Percentiles rank a stretch among this genome's conserved stretches.
phyloP scores from a whole-genome alignment of 2,329 filamentous ascomycete species.

The Zymoseptoria ardabiliae region DNA sequence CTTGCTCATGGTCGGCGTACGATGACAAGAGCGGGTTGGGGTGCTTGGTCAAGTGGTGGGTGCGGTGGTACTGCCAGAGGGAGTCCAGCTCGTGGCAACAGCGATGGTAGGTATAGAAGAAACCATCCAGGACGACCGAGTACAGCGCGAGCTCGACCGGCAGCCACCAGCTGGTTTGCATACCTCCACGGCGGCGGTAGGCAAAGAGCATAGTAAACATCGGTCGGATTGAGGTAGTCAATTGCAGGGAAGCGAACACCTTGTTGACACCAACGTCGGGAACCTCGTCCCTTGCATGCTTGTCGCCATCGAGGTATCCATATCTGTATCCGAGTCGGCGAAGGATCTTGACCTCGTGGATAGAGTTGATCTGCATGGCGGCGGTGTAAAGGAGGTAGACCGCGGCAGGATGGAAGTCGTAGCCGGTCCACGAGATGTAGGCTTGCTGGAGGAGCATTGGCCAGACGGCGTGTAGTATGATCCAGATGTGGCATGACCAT shows the following conservation, averaged over 20 bases:
- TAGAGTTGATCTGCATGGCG: conserved; percentile 35
- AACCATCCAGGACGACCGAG: conserved; percentile 39
- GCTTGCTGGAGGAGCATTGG: conserved; percentile 35
- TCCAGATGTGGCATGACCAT: conserved; percentile 33
- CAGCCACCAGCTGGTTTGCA: conserved; percentile 31
- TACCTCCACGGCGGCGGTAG: conserved; percentile 7
- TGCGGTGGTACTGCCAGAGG: conserved; percentile 41
- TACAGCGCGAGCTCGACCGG: conserved; percentile 36
- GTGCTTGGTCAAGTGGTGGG: conserved; percentile 42
- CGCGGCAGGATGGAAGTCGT: conserved; percentile 26
- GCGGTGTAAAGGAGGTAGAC: conserved; percentile 33
- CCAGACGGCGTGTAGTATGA: conserved; percentile 32
- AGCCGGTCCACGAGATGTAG: conserved; percentile 27
- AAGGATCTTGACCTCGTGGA: conserved; percentile 34
- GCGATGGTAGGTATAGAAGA: conserved; percentile 41
- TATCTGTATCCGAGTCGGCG: conserved; percentile 32
- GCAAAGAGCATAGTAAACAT: conserved; percentile 15
- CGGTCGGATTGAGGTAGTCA: conserved; percentile 17
- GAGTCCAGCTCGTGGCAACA: conserved; percentile 35
- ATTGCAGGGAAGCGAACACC: conserved; percentile 11
- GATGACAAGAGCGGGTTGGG: conserved; percentile 37
- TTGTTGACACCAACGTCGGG: conserved; percentile 29
- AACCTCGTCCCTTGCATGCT: conserved; percentile 37
- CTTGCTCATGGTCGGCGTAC: conserved; percentile 39
- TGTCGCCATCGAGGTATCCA: conserved; percentile 40